A percentile compares a stretch with the other conserved stretches of the same genome.
Evolutionary conservation across 441 rosid species (phyloP).

Genomic region (Aleurites moluccanus): DNA sequence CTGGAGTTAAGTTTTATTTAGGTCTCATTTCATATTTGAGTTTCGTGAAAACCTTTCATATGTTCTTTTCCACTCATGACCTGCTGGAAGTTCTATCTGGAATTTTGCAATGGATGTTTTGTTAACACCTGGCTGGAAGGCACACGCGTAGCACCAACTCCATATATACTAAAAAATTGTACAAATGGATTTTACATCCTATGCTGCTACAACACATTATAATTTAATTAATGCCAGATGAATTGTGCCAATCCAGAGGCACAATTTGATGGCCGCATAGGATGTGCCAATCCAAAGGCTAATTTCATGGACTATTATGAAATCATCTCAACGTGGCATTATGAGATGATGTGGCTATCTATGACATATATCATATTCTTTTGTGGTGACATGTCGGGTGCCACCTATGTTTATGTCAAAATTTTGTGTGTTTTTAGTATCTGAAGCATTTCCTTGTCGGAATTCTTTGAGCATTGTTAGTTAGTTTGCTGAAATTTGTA

Average conservation of each 20-base stretch:
- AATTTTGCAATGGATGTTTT: slow-evolving; percentile 14
- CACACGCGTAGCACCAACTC: neutral
- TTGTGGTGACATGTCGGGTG: neutral
- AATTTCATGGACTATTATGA: neutral
- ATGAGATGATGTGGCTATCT: neutral
- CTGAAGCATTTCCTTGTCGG: neutral
- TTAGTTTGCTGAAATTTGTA: slow-evolving; percentile 41
- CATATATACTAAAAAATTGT: neutral
- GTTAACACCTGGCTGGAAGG: slow-evolving; percentile 21
- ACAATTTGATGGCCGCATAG: neutral
- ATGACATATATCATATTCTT: neutral
- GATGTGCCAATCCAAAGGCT: neutral
- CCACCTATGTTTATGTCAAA: neutral
- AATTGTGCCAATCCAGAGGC: neutral
- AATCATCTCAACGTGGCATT: neutral
- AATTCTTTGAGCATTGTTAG: slow-evolving; percentile 19
- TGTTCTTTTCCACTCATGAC: slow-evolving; percentile 4
- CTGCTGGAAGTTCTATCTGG: slow-evolving; percentile 18
- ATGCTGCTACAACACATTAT: neutral
- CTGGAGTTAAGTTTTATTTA: slow-evolving; percentile 17
- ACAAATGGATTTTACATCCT: neutral
- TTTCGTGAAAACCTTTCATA: slow-evolving; percentile 21
- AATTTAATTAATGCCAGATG: neutral
- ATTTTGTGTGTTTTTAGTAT: neutral
- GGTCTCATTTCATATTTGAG: slow-evolving; percentile 16